Evolutionary conservation across 305 asterid species (phyloP).

Genomic region (Petunia hybrid): DNA sequence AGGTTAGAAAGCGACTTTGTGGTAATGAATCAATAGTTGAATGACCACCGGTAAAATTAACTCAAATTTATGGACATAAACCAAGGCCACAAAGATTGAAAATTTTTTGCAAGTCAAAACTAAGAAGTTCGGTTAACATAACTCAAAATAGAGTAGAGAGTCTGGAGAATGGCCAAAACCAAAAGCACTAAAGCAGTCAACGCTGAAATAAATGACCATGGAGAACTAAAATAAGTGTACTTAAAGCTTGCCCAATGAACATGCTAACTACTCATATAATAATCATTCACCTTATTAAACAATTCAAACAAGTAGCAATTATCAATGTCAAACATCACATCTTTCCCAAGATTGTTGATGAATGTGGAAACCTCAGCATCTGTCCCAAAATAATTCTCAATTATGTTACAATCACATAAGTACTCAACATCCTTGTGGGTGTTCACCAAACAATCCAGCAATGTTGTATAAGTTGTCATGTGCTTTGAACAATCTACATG

Average conservation of each 20-base stretch:
- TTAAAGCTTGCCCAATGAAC: conserved; percentile 79
- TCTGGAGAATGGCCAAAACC: conserved; percentile 69
- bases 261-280: conserved; percentile 68
- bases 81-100: not conserved
- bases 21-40: no score
- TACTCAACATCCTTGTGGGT: conserved; percentile 64
- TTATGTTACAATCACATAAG: conserved; percentile 55
- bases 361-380: conserved; percentile 66
- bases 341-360: conserved; percentile 80
- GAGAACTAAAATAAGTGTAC: conserved; percentile 76
- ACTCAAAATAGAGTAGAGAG: conserved; percentile 52
- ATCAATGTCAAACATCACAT: conserved; percentile 68
- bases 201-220: conserved; percentile 90
- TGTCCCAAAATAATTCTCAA: conserved; percentile 83
- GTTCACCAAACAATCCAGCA: conserved; percentile 73
- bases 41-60: no score
- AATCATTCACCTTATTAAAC: conserved; percentile 67
- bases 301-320: conserved; percentile 58
- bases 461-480: conserved; percentile 75
- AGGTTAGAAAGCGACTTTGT: no score
- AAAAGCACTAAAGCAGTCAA: conserved; percentile 72
- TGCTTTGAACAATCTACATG: conserved; percentile 66
- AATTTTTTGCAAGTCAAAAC: not conserved
- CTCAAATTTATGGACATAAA: no score
- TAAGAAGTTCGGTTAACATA: conserved; percentile 40